A percentile compares a stretch with the other conserved stretches of the same genome.
Conservation (phyloP, 2,329 filamentous ascomycete genomes). For the Paraconiothyrium sp. region DNA sequence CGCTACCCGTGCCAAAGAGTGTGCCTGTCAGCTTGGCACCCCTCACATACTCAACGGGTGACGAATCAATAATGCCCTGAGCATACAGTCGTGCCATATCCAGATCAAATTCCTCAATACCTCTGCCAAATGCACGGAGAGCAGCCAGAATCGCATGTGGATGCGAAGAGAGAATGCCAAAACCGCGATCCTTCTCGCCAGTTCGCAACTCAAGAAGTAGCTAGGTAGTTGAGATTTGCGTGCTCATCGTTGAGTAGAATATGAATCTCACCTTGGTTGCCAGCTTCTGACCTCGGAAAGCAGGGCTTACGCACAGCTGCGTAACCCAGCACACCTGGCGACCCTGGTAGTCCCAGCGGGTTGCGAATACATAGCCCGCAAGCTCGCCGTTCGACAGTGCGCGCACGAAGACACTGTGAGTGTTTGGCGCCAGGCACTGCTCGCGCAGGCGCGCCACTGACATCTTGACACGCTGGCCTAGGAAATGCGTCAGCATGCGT, state of each 20-base stretch:
- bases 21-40: slow-evolving; percentile 49
- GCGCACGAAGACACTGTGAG: not conserved
- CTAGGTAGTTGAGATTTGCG: not conserved
- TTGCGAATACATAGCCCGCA: slow-evolving; percentile 45
- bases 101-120: slow-evolving; percentile 17
- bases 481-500: not conserved
- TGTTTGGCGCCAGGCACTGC: not conserved
- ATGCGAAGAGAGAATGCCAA: slow-evolving; percentile 5
- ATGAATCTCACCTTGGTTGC: slow-evolving; percentile 37
- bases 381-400: not conserved
- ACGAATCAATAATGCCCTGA: slow-evolving; percentile 45
- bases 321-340: slow-evolving; percentile 54
- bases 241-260: not conserved
- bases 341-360: slow-evolving; percentile 45
- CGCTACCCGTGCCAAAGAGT: slow-evolving; percentile 45
- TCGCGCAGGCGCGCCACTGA: not conserved
- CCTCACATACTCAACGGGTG: slow-evolving; percentile 52
- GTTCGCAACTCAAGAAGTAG: not conserved
- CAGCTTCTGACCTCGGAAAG: slow-evolving; percentile 51
- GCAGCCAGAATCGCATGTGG: slow-evolving; percentile 1
- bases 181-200: not conserved
- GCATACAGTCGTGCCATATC: slow-evolving; percentile 44
- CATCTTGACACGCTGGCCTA: not conserved
- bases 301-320: slow-evolving; percentile 51
- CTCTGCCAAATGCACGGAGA: not conserved